phyloP scores from a whole-genome alignment of 23 red algal genomes.

The Chondrus crispus region DNA sequence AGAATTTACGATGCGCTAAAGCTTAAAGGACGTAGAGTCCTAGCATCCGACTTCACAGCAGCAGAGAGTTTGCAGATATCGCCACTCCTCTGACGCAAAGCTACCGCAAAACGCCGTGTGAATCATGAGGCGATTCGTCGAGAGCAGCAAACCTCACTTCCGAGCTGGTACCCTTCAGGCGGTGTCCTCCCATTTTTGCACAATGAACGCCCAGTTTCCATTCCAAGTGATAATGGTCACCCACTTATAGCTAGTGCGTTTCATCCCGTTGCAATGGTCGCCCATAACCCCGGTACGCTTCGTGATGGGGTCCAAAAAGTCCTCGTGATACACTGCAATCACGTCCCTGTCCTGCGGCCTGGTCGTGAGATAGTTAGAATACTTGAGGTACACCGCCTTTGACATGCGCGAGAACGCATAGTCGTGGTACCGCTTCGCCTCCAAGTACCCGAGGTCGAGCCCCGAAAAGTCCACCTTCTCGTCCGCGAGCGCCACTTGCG shows the following conservation, averaged over 20 bases:
- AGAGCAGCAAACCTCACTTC: too few relatives aligned
- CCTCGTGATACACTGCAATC: constrained; percentile 36
- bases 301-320: constrained; percentile 31
- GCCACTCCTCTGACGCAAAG: too few relatives aligned
- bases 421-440: constrained; percentile 12
- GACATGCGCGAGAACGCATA: constrained; percentile 44
- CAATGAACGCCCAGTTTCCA: constrained; percentile 70
- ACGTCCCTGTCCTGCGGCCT: constrained; percentile 28
- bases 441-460: constrained; percentile 32
- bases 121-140: too few relatives aligned
- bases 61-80: too few relatives aligned
- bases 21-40: too few relatives aligned
- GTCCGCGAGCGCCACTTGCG: constrained; percentile 10
- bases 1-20: too few relatives aligned
- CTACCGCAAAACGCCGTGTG: too few relatives aligned
- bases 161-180: too few relatives aligned
- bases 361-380: constrained; percentile 62
- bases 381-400: constrained; percentile 20
- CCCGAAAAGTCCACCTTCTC: constrained; percentile 20
- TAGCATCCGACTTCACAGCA: too few relatives aligned
- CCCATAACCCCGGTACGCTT: constrained; percentile 59
- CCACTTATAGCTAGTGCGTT: constrained; percentile 62
- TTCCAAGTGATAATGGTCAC: constrained; percentile 58
- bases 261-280: constrained; percentile 47
- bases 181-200: constrained; percentile 57